These are phyloP conservation scores for Neofusicoccum ribis DNA, from an alignment of 2,329 filamentous ascomycete species.

Conservation along the genomic window DNA sequence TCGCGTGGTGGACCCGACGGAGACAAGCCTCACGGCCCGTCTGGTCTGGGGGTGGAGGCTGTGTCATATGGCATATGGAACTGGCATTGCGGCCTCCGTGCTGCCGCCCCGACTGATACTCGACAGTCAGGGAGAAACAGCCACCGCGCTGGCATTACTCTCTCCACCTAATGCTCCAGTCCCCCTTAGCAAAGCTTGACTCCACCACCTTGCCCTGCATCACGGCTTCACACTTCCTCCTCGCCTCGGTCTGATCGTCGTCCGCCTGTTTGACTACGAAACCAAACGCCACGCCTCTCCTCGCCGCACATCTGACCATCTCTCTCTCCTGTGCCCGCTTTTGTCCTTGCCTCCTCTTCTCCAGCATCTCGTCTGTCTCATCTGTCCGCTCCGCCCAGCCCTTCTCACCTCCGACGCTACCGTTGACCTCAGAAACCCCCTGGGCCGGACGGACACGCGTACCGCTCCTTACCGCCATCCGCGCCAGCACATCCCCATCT, in stretches of 20 bases:
- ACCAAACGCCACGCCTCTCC: constrained; percentile 60
- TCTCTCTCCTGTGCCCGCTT: constrained; percentile 54
- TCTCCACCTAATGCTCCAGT: constrained; percentile 61
- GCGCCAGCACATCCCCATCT: constrained; percentile 18
- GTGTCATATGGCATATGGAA: not conserved
- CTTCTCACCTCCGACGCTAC: constrained; percentile 58
- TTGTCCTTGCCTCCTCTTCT: constrained; percentile 53
- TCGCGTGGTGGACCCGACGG: not conserved
- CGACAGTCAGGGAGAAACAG: not conserved
- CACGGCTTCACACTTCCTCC: constrained; percentile 58
- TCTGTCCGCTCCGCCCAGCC: constrained; percentile 54
- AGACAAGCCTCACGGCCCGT: not conserved
- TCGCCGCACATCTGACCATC: constrained; percentile 62
- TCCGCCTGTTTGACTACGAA: constrained; percentile 34
- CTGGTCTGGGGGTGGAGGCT: not conserved
- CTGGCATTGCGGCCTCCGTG: not conserved
- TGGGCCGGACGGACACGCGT: constrained; percentile 41
- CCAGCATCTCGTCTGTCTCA: constrained; percentile 54
- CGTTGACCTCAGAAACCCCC: constrained; percentile 54
- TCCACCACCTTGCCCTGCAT: constrained; percentile 61
- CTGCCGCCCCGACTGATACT: no score
- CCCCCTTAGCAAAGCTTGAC: constrained; percentile 61
- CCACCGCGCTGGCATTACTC: constrained; percentile 33
- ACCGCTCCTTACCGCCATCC: constrained; percentile 25
- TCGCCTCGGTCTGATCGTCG: constrained; percentile 25